Evolutionary conservation across 495 filamentous ascomycete genomes (phyloP).

Genomic region (Glarea lozoyensis): DNA sequence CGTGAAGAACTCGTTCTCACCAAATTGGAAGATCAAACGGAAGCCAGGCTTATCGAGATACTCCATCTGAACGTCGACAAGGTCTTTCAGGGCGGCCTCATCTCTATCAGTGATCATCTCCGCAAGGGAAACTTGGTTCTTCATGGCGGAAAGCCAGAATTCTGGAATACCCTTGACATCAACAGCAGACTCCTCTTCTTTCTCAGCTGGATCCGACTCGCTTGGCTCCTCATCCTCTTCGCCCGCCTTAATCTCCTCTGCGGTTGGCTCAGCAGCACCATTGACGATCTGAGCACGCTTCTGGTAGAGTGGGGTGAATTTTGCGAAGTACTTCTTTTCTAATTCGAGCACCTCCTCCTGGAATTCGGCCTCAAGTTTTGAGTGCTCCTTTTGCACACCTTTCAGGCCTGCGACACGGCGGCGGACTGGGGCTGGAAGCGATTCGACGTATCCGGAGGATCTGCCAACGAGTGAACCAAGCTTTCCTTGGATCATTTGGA

Average conservation of each 20-base stretch:
- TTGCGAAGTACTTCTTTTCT: slow-evolving; percentile 98
- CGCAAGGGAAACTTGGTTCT: slow-evolving; percentile 92
- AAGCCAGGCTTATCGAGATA: slow-evolving; percentile 98
- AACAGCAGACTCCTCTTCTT: slow-evolving; percentile 42
- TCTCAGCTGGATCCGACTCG: slow-evolving; percentile 41
- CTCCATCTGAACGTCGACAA: slow-evolving; percentile 97
- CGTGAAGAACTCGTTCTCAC: slow-evolving; percentile 89
- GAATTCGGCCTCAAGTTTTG: slow-evolving; percentile 94
- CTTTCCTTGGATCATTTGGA: slow-evolving; percentile 95
- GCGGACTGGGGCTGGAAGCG: slow-evolving; percentile 77
- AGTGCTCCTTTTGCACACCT: slow-evolving; percentile 97
- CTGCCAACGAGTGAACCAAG: slow-evolving; percentile 87
- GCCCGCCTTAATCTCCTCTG: slow-evolving; percentile 76
- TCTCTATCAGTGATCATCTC: slow-evolving; percentile 98
- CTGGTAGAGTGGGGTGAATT: slow-evolving; percentile 96
- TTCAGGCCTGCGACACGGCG: slow-evolving; percentile 91
- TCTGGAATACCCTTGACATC: slow-evolving; percentile 65
- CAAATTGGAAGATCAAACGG: slow-evolving; percentile 94
- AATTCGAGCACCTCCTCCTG: slow-evolving; percentile 96
- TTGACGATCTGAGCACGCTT: slow-evolving; percentile 92
- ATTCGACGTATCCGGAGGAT: slow-evolving; percentile 97
- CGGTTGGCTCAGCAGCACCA: slow-evolving; percentile 75
- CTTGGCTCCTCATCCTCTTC: slow-evolving; percentile 69
- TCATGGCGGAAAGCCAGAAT: slow-evolving; percentile 99
- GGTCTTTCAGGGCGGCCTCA: slow-evolving; percentile 79